Conservation (phyloP, 139 green algal species). For the Diplosphaera chodatii region DNA sequence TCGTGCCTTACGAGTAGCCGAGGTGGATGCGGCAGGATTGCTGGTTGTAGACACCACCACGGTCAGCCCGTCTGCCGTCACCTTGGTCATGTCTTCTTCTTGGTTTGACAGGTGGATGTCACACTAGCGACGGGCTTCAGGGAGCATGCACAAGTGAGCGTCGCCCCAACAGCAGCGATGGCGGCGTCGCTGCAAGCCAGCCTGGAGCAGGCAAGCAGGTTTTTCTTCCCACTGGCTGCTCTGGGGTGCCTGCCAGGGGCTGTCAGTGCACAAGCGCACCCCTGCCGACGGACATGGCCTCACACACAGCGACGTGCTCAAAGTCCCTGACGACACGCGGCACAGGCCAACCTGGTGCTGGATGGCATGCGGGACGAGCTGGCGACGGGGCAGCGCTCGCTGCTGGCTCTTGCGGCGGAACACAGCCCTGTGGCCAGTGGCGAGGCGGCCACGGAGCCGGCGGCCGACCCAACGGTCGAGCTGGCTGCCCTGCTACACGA, state of each 20-base stretch:
- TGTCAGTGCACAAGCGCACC: no score
- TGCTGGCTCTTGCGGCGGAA: slow-evolving; percentile 23
- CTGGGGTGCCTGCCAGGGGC: no score
- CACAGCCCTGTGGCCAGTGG: background rate
- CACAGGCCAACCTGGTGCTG: background rate
- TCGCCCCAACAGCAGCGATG: slow-evolving; percentile 9
- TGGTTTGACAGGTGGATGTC: slow-evolving; percentile 50
- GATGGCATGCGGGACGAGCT: slow-evolving; percentile 9
- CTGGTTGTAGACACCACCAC: no score
- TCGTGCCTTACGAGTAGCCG: no score
- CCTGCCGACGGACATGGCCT: no score
- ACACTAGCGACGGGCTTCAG: slow-evolving; percentile 54
- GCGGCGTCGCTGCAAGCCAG: slow-evolving; percentile 23
- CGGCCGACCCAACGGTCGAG: slow-evolving; percentile 4
- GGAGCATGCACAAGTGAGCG: slow-evolving; percentile 44
- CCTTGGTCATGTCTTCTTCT: slow-evolving; percentile 14
- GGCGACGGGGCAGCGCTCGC: slow-evolving; percentile 32
- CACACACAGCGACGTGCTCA: no score
- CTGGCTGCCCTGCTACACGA: slow-evolving; percentile 8
- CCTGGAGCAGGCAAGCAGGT: slow-evolving; percentile 8
- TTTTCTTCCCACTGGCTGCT: no score
- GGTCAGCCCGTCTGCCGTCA: no score
- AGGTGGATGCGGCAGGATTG: no score
- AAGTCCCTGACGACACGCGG: no score
- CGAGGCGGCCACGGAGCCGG: background rate